Conservation (phyloP, 2,329 filamentous ascomycete genomes). For the Harringtonia lauricola region DNA sequence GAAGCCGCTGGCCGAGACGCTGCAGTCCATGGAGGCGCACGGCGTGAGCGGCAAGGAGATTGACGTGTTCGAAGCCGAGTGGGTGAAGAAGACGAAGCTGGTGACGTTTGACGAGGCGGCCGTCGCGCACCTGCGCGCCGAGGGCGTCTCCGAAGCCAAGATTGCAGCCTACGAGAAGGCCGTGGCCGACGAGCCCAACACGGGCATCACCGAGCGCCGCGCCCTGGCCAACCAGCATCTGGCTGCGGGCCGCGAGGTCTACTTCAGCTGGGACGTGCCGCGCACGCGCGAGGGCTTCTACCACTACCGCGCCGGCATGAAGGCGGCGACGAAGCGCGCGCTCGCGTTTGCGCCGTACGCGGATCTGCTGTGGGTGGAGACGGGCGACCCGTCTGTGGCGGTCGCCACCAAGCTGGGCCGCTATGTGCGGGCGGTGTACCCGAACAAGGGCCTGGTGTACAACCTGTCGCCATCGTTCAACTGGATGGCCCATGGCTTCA, state of each 20-base stretch:
- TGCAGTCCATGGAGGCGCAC: constrained; percentile 78
- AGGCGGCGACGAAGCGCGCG: constrained; percentile 83
- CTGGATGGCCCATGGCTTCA: constrained; percentile 95
- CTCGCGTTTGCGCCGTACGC: constrained; percentile 86
- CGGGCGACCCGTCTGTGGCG: constrained; percentile 72
- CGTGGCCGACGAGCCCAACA: constrained; percentile 53
- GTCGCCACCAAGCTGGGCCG: constrained; percentile 66
- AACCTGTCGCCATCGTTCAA: constrained; percentile 97
- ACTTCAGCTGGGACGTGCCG: constrained; percentile 85
- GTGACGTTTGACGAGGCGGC: constrained; percentile 90
- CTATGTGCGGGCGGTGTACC: constrained; percentile 58
- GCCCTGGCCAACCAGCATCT: constrained; percentile 58
- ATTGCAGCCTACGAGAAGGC: constrained; percentile 57
- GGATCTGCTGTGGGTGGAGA: constrained; percentile 95
- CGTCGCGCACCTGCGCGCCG: constrained; percentile 57
- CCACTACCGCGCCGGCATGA: constrained; percentile 76
- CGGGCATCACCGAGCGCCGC: constrained; percentile 70
- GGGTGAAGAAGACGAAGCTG: constrained; percentile 78
- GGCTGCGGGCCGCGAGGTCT: constrained; percentile 46
- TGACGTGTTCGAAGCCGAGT: constrained; percentile 73
- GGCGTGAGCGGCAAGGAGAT: constrained; percentile 74
- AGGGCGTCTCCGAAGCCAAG: constrained; percentile 51
- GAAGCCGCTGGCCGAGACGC: constrained; percentile 36
- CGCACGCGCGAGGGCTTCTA: constrained; percentile 91
- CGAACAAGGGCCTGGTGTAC: constrained; percentile 86